phyloP scores from a whole-genome alignment of 2,329 filamentous ascomycete species.

The Pestalotiopsis sp. region DNA sequence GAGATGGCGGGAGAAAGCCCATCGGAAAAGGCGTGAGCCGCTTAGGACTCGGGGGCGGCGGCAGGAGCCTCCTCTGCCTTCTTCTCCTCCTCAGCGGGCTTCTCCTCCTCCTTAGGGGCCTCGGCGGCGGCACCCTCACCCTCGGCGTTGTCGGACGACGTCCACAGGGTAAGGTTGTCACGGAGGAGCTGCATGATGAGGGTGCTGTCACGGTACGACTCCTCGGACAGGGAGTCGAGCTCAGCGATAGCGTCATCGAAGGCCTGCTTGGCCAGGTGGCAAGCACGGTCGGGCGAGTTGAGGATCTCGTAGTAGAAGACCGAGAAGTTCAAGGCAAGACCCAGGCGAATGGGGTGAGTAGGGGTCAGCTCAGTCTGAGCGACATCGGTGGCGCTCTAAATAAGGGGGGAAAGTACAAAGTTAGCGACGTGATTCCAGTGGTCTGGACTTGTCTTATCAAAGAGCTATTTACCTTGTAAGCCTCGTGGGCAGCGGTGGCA shows the following conservation, averaged over 20 bases:
- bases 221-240: conserved; percentile 96
- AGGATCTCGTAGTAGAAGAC: conserved; percentile 99
- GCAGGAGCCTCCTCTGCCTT: conserved; percentile 56
- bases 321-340: conserved; percentile 97
- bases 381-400: conserved; percentile 92
- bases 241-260: conserved; percentile 99
- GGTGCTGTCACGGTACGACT: conserved; percentile 98
- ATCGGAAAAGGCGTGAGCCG: conserved; percentile 18
- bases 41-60: conserved; percentile 58
- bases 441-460: neutral
- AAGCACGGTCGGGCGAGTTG: conserved; percentile 96
- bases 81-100: conserved; percentile 54
- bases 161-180: conserved; percentile 98
- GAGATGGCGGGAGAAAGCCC: neutral
- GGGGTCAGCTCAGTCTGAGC: conserved; percentile 97
- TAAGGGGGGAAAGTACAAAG: conserved; percentile 17
- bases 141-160: conserved; percentile 87
- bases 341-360: conserved; percentile 96
- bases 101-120: conserved; percentile 60
- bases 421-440: conserved; percentile 1
- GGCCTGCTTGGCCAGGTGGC: conserved; percentile 98
- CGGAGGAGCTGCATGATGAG: conserved; percentile 99
- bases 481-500: conserved; percentile 86
- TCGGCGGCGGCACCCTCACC: conserved; percentile 65
- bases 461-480: conserved; percentile 80